These are phyloP conservation scores for Canna indica DNA, from an alignment of 176 grass and related monocot species.

Conservation along the genomic window DNA sequence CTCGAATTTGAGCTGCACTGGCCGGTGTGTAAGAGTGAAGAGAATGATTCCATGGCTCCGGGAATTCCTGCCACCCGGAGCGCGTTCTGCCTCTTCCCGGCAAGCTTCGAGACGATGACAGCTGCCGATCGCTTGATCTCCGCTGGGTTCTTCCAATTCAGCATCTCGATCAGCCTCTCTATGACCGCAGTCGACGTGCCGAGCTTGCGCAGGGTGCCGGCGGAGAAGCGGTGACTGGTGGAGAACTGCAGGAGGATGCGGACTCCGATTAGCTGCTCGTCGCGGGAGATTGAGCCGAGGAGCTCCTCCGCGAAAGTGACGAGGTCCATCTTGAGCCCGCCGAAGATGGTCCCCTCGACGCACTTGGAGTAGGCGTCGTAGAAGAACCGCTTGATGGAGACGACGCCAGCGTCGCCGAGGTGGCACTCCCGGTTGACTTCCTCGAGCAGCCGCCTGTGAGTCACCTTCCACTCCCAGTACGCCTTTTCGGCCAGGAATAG, in stretches of 20 bases:
- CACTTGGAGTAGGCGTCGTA: slow-evolving; percentile 36
- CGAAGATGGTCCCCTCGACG: slow-evolving; percentile 25
- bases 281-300: slow-evolving; percentile 14
- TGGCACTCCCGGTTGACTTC: slow-evolving; percentile 43
- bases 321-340: slow-evolving; percentile 36
- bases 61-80: slow-evolving; percentile 26
- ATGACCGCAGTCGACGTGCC: slow-evolving; percentile 20
- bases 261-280: slow-evolving; percentile 38
- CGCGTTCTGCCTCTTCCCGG: slow-evolving; percentile 17
- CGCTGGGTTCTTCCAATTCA: slow-evolving; percentile 26
- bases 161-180: slow-evolving; percentile 35
- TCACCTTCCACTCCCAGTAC: slow-evolving; percentile 65
- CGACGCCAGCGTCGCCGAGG: not conserved
- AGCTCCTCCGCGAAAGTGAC: slow-evolving; percentile 37
- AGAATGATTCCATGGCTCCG: slow-evolving; percentile 24
- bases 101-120: slow-evolving; percentile 21
- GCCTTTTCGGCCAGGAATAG: slow-evolving; percentile 60
- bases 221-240: slow-evolving; percentile 17
- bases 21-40: slow-evolving; percentile 21
- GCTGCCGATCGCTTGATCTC: slow-evolving; percentile 27
- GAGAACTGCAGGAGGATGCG: slow-evolving; percentile 27
- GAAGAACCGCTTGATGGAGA: slow-evolving; percentile 28
- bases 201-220: slow-evolving; percentile 24
- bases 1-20: not conserved
- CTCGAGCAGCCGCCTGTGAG: slow-evolving; percentile 33